phyloP scores from a whole-genome alignment of 306 rosid species.

The Sesbania bispinosa region DNA sequence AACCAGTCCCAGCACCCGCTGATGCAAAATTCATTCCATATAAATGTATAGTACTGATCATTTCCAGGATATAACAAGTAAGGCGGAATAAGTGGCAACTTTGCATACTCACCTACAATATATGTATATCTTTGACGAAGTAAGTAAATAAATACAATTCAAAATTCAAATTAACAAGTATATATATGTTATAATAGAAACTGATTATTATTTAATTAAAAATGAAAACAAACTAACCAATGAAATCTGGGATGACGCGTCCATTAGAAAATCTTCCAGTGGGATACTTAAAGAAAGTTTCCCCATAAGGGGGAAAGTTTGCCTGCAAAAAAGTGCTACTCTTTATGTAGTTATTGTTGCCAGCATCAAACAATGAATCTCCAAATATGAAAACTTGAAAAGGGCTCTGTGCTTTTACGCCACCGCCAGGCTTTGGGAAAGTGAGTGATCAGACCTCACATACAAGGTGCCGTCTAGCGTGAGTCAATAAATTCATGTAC shows the following conservation, averaged over 20 bases:
- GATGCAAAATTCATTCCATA: conserved; percentile 72
- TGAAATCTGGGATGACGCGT: conserved; percentile 37
- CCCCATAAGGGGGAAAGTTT: conserved; percentile 43
- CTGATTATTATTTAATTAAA: too few species aligned
- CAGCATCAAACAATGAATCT: conserved; percentile 55
- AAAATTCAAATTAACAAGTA: too few species aligned
- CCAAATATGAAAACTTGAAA: conserved; percentile 63
- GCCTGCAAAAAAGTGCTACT: conserved; percentile 3
- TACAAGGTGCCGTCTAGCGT: too few species aligned
- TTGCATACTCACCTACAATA: conserved; percentile 53
- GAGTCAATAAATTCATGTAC: too few species aligned
- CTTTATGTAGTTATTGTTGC: conserved; percentile 53
- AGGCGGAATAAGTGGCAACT: conserved; percentile 35
- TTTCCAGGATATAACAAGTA: conserved; percentile 34
- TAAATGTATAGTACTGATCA: background rate
- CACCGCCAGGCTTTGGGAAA: background rate
- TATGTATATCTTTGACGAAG: too few species aligned
- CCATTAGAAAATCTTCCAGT: conserved; percentile 49
- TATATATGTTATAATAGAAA: too few species aligned
- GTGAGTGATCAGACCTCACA: too few species aligned
- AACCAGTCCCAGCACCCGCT: conserved; percentile 56
- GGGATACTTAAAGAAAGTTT: conserved; percentile 41
- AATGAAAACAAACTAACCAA: conserved; percentile 26
- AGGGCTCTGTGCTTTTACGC: conserved; percentile 3
- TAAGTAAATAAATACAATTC: too few species aligned